phyloP scores from a whole-genome alignment of 1,139 yeast species.

The Suzukiozyma palmioleophila region DNA sequence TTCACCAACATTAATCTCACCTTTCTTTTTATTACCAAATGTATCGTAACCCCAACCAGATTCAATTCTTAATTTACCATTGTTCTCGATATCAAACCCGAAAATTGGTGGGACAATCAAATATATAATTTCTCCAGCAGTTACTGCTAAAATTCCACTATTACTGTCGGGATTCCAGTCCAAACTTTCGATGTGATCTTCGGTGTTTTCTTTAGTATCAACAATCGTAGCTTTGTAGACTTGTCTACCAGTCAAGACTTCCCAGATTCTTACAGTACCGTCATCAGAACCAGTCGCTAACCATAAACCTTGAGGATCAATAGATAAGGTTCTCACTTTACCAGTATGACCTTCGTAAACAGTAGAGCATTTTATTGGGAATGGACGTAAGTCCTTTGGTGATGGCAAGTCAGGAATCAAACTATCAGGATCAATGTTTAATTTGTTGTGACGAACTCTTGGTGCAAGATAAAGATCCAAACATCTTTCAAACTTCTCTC shows the following conservation, averaged over 20 bases:
- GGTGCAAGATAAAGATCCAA: constrained; percentile 94
- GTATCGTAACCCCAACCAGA: constrained; percentile 91
- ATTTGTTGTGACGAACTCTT: constrained; percentile 85
- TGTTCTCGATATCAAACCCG: constrained; percentile 82
- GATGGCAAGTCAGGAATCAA: constrained; percentile 95
- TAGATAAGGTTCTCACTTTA: constrained; percentile 73
- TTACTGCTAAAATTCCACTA: constrained; percentile 75
- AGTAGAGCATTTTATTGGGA: constrained; percentile 90
- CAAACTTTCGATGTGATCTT: constrained; percentile 75
- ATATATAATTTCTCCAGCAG: constrained; percentile 77
- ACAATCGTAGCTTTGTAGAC: constrained; percentile 62
- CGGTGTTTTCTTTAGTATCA: constrained; percentile 47
- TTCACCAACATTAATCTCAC: constrained; percentile 43
- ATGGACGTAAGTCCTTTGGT: constrained; percentile 96
- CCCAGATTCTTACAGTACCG: constrained; percentile 96
- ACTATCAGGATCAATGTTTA: constrained; percentile 94
- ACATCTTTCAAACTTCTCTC: constrained; percentile 93
- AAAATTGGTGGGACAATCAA: constrained; percentile 86
- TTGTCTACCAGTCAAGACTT: constrained; percentile 90
- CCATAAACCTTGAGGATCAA: constrained; percentile 91
- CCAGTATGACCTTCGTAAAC: constrained; percentile 79
- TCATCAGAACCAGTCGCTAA: constrained; percentile 98
- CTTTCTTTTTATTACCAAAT: constrained; percentile 52
- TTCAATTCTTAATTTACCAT: constrained; percentile 74
- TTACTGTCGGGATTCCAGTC: constrained; percentile 86